Evolutionary conservation across 2,329 filamentous ascomycete species (phyloP).

Genomic region (Aspergillus fijiensis): DNA sequence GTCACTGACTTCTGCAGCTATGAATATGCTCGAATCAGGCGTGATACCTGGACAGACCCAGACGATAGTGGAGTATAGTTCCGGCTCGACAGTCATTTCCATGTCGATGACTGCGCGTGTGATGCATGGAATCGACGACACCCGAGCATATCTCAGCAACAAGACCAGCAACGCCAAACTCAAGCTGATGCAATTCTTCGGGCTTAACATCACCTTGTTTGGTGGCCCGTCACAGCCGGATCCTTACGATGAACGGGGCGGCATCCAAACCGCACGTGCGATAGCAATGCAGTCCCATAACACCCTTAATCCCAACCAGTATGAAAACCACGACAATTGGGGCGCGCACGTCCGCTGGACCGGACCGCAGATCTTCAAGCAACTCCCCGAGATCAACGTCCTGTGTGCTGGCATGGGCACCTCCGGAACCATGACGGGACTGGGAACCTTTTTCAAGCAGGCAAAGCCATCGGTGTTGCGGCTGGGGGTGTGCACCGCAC

Average conservation of each 20-base stretch:
- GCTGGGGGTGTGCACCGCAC: slow-evolving; percentile 55
- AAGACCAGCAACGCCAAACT: slow-evolving; percentile 57
- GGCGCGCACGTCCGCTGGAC: slow-evolving; percentile 58
- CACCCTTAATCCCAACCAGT: slow-evolving; percentile 57
- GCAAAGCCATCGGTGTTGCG: slow-evolving; percentile 43
- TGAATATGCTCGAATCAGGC: slow-evolving; percentile 51
- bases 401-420: slow-evolving; percentile 61
- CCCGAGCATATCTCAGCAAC: slow-evolving; percentile 58
- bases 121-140: slow-evolving; percentile 53
- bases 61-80: slow-evolving; percentile 61
- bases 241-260: slow-evolving; percentile 54
- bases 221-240: slow-evolving; percentile 61
- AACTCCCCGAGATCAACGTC: slow-evolving; percentile 57
- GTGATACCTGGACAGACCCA: slow-evolving; percentile 48
- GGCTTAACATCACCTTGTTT: slow-evolving; percentile 58
- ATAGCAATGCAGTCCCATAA: slow-evolving; percentile 45
- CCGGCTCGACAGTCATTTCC: slow-evolving; percentile 62
- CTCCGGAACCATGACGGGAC: slow-evolving; percentile 52
- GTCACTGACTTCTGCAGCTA: slow-evolving; percentile 33
- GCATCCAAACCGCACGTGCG: slow-evolving; percentile 50
- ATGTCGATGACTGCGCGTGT: slow-evolving; percentile 57
- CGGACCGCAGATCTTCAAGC: slow-evolving; percentile 57
- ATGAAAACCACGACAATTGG: slow-evolving; percentile 52
- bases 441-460: slow-evolving; percentile 52
- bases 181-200: slow-evolving; percentile 60